Evolutionary conservation across 495 filamentous ascomycete species (phyloP), one percentile per base, ranked within the genome.

Genomic region (Aspergillus ostianus): DNA sequence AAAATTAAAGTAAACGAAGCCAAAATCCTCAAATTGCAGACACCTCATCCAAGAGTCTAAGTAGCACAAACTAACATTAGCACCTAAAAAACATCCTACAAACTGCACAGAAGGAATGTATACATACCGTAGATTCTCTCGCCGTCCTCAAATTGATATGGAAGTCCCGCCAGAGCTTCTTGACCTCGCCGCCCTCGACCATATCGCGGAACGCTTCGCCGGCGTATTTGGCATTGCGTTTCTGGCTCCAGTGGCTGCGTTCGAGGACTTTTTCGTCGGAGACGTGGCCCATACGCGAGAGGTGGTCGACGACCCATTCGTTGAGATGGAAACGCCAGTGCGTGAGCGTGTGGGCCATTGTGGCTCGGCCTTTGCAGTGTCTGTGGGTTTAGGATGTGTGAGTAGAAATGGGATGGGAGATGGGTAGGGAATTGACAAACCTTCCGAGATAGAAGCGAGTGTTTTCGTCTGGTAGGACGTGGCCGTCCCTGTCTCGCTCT

Each of bases 271-370:
- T 79, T 3, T 80, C 68, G 7, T 82, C 71, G 0, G 70, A 68
- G 32, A 82, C 69, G 57, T 85, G 79, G 12, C 87, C 87, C 51
- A 82, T 73, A 13, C 65, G 64, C 6, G 73, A 66, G 5, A 94
- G 81, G 54, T 82, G 83, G 17, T 84, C 76, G 15, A 88, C 76
- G 4, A 92, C 86, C 80, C 79, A 88, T 60, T 88, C 78, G 60
- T 90, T 87, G 47, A 93, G 84, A 30, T 85, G 82, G 64, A 82
- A 82, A 47, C 88, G 87, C 90, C 90, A 94, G 70, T 94, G 90
- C 1, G 80, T 78, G 2, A 93, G 77, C 0, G 77, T 80, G 64
- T 93, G 90, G 0, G 87, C 87, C 17, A 84, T 85, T 56, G 80
- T 73, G 7, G 90, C 88, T 66, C 90, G 92, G 50, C 65, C 70